These are phyloP conservation scores for Ceratobasidium sp. DNA, from an alignment of 1,284 basidiomycete species.

Conservation along the genomic window DNA sequence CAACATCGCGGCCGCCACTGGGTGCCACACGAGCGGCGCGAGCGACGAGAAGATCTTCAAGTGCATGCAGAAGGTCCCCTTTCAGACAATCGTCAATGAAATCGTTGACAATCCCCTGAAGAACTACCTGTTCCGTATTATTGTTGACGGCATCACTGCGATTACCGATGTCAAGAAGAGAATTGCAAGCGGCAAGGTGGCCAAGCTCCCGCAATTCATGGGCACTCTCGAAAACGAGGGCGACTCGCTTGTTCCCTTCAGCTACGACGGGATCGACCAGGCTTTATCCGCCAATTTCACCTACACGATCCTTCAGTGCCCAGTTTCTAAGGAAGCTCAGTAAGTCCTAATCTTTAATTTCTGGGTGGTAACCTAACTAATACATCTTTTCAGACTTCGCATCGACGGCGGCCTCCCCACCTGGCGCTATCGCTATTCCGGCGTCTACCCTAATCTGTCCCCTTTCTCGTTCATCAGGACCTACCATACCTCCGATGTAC, in stretches of 20 bases:
- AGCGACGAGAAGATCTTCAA: constrained; percentile 15
- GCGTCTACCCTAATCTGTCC: constrained; percentile 34
- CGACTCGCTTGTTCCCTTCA: constrained; percentile 33
- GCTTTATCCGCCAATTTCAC: constrained; percentile 2
- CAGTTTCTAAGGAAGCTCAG: background rate
- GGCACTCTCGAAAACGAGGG: constrained; percentile 23
- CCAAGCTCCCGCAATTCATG: constrained; percentile 21
- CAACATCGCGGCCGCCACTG: constrained; percentile 31
- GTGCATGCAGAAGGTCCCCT: constrained; percentile 41
- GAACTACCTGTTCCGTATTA: constrained; percentile 19
- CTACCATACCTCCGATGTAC: constrained; percentile 39
- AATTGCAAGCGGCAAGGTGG: constrained; percentile 10
- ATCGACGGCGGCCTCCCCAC: constrained; percentile 37
- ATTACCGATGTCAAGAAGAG: background rate
- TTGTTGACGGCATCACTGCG: constrained; percentile 13
- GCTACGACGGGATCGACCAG: constrained; percentile 32
- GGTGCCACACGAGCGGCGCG: constrained; percentile 1
- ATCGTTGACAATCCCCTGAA: constrained; percentile 26
- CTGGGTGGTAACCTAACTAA: background rate
- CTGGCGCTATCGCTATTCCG: constrained; percentile 41
- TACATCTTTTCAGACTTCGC: constrained; percentile 1
- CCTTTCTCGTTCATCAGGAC: constrained; percentile 27
- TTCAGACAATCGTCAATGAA: background rate
- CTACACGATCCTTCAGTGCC: constrained; percentile 5
- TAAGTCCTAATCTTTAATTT: background rate